Percentiles rank a stretch among this genome's conserved stretches.
These are phyloP conservation scores for Tylopilus sp. DNA, from an alignment of 1,284 basidiomycete genomes.

Conservation along the genomic window DNA sequence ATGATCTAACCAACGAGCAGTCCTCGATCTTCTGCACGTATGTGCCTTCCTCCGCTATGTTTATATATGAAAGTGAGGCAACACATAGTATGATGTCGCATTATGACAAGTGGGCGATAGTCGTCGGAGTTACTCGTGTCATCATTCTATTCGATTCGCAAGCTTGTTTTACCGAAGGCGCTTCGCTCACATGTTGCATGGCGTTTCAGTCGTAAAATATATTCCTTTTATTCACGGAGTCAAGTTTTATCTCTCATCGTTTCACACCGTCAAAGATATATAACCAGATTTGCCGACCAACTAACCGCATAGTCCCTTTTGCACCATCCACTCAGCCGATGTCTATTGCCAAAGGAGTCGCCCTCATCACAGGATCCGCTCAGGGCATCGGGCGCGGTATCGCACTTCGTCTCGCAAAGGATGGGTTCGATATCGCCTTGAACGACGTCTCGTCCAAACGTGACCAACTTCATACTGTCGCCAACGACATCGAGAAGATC, in stretches of 20 bases:
- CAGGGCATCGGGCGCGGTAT: conserved; percentile 19
- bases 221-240: too few species aligned
- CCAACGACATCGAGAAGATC: conserved; percentile 14
- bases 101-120: neutral
- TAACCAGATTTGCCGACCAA: neutral
- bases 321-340: neutral
- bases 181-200: too few species aligned
- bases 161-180: too few species aligned
- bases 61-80: neutral
- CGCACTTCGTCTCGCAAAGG: conserved; percentile 19
- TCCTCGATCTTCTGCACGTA: too few species aligned
- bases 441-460: conserved; percentile 19
- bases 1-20: too few species aligned
- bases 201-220: too few species aligned
- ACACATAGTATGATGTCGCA: neutral
- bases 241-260: neutral
- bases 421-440: conserved; percentile 17
- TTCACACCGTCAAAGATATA: neutral
- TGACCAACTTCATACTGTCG: conserved; percentile 9
- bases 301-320: neutral
- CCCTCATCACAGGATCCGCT: conserved; percentile 21
- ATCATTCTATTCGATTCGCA: too few species aligned
- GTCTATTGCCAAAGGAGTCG: conserved; percentile 17
- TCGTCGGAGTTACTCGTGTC: neutral
- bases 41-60: neutral